phyloP scores from a whole-genome alignment of 2,329 filamentous ascomycete genomes.

The Neofusicoccum sp. region DNA sequence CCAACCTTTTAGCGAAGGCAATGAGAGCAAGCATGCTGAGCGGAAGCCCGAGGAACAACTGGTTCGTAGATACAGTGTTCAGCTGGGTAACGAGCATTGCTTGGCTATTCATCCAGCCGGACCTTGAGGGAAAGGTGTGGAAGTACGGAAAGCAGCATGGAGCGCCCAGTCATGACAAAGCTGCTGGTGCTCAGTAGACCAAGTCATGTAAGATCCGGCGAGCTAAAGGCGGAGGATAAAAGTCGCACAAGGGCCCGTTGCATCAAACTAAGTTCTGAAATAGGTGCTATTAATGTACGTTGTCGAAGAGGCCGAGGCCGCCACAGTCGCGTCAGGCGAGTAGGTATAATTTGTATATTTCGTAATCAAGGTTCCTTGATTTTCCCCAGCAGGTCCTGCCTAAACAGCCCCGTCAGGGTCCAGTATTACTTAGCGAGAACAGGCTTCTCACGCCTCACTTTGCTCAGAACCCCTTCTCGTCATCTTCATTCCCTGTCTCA shows the following conservation, averaged over 20 bases:
- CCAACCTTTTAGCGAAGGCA: constrained; percentile 67
- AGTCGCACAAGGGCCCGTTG: no score
- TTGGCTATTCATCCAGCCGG: constrained; percentile 57
- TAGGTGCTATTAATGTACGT: no score
- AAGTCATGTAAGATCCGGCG: no score
- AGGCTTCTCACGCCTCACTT: not conserved
- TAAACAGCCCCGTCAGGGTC: not conserved
- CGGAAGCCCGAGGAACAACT: constrained; percentile 53
- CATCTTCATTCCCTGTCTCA: not conserved
- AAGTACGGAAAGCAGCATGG: constrained; percentile 59
- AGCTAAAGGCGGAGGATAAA: no score
- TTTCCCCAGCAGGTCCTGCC: not conserved
- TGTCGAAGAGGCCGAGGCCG: no score
- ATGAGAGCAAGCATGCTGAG: constrained; percentile 63
- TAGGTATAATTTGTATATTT: not conserved
- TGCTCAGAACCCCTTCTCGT: not conserved
- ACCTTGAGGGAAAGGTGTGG: constrained; percentile 57
- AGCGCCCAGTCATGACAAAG: not conserved
- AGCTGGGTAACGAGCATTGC: constrained; percentile 54
- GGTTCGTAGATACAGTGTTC: constrained; percentile 54
- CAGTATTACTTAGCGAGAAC: not conserved
- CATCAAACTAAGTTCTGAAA: no score
- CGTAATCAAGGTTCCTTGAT: not conserved
- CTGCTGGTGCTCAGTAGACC: not conserved
- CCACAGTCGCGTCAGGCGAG: not conserved